Evolutionary conservation across 305 asterid species (phyloP), one percentile per base, ranked within the genome.

Genomic region (Plantago coronopus): DNA sequence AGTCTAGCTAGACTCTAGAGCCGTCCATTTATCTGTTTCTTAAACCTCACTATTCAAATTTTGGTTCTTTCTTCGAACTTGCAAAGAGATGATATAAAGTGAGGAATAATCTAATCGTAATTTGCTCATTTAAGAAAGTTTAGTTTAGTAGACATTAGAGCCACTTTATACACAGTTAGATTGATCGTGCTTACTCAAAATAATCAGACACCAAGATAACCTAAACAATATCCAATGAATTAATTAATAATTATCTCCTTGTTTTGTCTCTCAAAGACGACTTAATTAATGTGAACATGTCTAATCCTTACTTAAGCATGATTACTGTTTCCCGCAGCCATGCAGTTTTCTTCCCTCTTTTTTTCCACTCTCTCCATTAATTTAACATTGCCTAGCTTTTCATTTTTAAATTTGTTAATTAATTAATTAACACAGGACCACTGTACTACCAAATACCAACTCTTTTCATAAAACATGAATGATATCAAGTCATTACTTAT

Each of bases 51-150:
- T 31, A 31, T 31, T 31, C 29, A 25, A 25, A 25, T 25, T 31
- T 31, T 31, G 38, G 38, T 31, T 5, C 38, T 50, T 15, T 47
- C 56, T 42, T 19, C 19, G 12, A 12, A 53, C 22, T 5, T 5
- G 9, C 12, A 34, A 27, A 7, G 38, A 38, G 25, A 25, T 44
- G 11, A 2, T 18, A 46, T 70, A 59, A 55, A 14, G 2, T 12
- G 21, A 47, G 17, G 5, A 51, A 1, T 17, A 27, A 12, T 17
- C 34, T 55, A 16, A 31, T 56, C 15, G 1, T 34, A 17, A 22
- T 13, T 69, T 70, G 11, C 65, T 70, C 56, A 19, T 59, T 66
- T 54, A 47, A 69, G 74, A 66, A 72, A 78, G 65, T 50, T 59
- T 20, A 78, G 65, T 50, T 59, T 20, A 40, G 49, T 11, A 53